Percentiles rank a stretch among this genome's conserved stretches.
These are phyloP conservation scores for Fusarium fracticaudum DNA, from an alignment of 2,329 filamentous ascomycete species.

Conservation along the genomic window DNA sequence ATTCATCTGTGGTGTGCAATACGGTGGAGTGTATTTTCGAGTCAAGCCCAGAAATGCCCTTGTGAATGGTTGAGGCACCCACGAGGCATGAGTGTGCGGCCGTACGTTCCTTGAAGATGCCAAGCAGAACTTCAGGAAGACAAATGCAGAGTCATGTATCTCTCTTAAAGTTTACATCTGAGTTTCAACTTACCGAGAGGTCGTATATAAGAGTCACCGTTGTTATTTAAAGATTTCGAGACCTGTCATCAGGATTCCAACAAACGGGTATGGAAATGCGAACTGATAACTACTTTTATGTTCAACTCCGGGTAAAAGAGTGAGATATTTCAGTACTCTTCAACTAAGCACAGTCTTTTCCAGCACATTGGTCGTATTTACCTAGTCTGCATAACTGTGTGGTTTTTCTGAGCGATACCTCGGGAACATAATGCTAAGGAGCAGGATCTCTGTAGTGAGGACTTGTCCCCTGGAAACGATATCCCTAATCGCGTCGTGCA, in stretches of 20 bases:
- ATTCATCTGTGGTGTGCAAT: too few relatives aligned
- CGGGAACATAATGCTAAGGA: neutral
- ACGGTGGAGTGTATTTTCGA: accelerated
- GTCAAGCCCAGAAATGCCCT: neutral
- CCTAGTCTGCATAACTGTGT: too few relatives aligned
- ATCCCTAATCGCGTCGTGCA: neutral
- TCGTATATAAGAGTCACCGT: accelerated
- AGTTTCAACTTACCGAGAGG: accelerated
- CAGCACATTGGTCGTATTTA: neutral
- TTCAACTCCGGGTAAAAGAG: neutral
- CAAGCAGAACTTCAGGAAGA: neutral
- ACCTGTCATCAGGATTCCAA: neutral
- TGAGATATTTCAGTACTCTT: neutral
- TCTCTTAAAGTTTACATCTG: neutral
- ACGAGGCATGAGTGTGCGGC: neutral
- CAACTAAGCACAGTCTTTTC: neutral
- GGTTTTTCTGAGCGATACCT: neutral
- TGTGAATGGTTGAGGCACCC: too few relatives aligned
- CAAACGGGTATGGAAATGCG: neutral
- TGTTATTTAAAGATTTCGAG: neutral
- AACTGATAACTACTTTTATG: neutral
- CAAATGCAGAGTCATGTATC: neutral
- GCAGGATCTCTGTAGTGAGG: neutral
- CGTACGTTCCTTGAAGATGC: neutral
- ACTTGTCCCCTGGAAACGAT: neutral